These are phyloP conservation scores for Dissoconium aciculare DNA, from an alignment of 2,329 filamentous ascomycete genomes.

Conservation along the genomic window DNA sequence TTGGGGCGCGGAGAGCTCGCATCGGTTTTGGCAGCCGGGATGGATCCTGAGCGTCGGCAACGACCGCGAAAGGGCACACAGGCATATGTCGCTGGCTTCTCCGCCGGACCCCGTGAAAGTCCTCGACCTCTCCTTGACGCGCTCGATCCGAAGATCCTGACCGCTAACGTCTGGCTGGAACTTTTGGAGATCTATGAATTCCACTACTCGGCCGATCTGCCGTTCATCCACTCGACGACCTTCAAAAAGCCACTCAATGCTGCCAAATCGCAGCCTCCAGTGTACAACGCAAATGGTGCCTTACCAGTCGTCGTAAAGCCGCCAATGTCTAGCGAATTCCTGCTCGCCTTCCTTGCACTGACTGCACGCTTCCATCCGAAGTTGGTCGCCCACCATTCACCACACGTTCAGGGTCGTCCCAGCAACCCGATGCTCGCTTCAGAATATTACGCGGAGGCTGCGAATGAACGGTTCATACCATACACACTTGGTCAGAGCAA, in stretches of 20 bases:
- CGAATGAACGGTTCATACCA: constrained; percentile 39
- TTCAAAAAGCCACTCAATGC: constrained; percentile 37
- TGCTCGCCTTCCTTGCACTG: constrained; percentile 52
- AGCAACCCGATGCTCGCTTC: constrained; percentile 44
- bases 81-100: constrained; percentile 20
- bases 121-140: constrained; percentile 38
- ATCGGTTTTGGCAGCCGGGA: constrained; percentile 6
- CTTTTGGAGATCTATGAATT: constrained; percentile 55
- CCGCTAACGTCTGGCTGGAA: constrained; percentile 50
- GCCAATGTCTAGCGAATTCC: constrained; percentile 40
- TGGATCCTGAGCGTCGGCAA: constrained; percentile 19
- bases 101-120: constrained; percentile 32
- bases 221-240: constrained; percentile 53
- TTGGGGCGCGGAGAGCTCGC: too few relatives aligned
- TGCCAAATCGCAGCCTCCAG: constrained; percentile 13
- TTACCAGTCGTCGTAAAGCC: constrained; percentile 28
- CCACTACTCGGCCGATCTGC: constrained; percentile 57
- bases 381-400: constrained; percentile 41
- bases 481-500: constrained; percentile 31
- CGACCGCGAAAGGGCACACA: constrained; percentile 26
- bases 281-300: constrained; percentile 4
- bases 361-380: constrained; percentile 53
- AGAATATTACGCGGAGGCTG: constrained; percentile 48
- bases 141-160: constrained; percentile 47
- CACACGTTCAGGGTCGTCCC: constrained; percentile 30